These are phyloP conservation scores for Sphaerulina musiva DNA, from an alignment of 2,329 filamentous ascomycete genomes.

Conservation along the genomic window DNA sequence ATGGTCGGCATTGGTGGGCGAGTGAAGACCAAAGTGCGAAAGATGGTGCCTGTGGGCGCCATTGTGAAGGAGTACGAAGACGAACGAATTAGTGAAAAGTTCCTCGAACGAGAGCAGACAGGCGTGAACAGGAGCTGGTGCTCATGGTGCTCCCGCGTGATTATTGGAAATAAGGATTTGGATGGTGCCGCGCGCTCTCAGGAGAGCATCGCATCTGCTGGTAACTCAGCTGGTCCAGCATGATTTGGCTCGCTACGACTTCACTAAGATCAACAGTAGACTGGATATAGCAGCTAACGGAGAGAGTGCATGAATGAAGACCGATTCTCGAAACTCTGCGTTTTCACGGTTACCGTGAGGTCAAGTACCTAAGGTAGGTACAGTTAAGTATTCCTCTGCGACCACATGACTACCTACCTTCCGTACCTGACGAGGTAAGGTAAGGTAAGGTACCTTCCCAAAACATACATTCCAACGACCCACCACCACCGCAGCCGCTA, in stretches of 20 bases:
- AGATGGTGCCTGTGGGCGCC: constrained; percentile 71
- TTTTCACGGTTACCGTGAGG: too few species aligned
- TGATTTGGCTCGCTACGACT: background rate
- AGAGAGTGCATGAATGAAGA: background rate
- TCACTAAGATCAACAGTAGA: background rate
- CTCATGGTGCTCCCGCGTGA: constrained; percentile 70
- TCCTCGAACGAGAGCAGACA: constrained; percentile 63
- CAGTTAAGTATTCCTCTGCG: too few species aligned
- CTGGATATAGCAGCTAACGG: background rate
- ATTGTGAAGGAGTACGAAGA: constrained; percentile 82
- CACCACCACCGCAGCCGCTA: background rate
- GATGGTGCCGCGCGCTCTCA: constrained; percentile 20
- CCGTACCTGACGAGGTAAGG: too few species aligned
- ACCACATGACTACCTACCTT: too few species aligned
- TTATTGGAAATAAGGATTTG: constrained; percentile 28
- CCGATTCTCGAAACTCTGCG: too few species aligned
- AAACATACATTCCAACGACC: background rate
- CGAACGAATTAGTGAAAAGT: constrained; percentile 59
- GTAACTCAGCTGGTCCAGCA: constrained; percentile 8
- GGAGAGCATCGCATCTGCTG: constrained; percentile 26
- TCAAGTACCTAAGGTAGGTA: too few species aligned
- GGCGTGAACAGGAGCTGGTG: constrained; percentile 76
- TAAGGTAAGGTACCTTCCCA: background rate
- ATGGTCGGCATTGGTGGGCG: constrained; percentile 85
- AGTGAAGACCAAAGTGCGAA: constrained; percentile 81